Conservation (phyloP, 2,329 filamentous ascomycete genomes). For the Penicillium sp. region DNA sequence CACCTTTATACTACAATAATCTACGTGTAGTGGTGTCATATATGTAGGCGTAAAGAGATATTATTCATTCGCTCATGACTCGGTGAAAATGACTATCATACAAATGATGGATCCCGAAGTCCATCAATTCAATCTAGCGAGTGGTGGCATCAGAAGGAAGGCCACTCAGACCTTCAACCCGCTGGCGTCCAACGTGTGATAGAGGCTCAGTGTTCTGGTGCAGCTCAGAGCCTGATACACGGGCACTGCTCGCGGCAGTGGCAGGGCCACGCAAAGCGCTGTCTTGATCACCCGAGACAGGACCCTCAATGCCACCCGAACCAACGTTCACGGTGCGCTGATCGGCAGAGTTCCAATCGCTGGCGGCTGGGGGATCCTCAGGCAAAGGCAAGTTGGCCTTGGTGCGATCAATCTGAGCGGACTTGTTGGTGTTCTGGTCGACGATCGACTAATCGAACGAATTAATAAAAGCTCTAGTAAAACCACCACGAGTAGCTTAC, state of each 20-base stretch:
- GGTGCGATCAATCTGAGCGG: conserved; percentile 60
- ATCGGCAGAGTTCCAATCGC: conserved; percentile 72
- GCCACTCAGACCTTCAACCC: conserved; percentile 50
- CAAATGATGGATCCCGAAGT: conserved; percentile 11
- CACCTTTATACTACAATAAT: no score
- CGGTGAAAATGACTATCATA: conserved; percentile 17
- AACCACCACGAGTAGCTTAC: no score
- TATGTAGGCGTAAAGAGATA: no score
- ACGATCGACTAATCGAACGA: conserved; percentile 30
- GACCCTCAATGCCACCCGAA: conserved; percentile 52
- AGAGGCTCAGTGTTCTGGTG: conserved; percentile 48
- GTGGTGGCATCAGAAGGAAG: conserved; percentile 57
- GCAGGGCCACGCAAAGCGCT: conserved; percentile 55
- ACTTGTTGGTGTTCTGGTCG: conserved; percentile 48
- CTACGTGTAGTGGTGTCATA: no score
- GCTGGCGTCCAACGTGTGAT: conserved; percentile 55
- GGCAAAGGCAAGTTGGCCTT: conserved; percentile 72
- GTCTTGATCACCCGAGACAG: conserved; percentile 46
- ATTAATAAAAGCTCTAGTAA: background rate
- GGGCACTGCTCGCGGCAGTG: conserved; percentile 51
- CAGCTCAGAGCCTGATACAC: conserved; percentile 47
- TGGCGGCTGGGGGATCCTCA: conserved; percentile 67
- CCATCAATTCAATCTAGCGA: conserved; percentile 39
- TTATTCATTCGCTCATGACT: conserved; percentile 15
- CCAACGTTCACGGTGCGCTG: conserved; percentile 64